phyloP scores from a whole-genome alignment of 371 early-diverging fungal species.

The Saksenaea oblongispora region DNA sequence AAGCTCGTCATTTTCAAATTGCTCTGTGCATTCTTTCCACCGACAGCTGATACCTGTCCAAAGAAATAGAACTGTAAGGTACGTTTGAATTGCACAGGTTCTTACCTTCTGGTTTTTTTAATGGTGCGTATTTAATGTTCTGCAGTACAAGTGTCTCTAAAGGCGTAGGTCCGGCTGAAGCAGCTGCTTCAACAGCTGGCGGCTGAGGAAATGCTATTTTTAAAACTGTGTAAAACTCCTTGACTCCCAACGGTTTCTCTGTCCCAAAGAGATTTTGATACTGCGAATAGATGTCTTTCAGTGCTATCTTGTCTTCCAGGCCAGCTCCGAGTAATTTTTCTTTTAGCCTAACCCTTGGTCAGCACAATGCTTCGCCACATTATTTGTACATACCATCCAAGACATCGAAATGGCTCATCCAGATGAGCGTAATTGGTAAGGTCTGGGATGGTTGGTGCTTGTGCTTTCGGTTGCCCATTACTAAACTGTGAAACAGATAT shows the following conservation, averaged over 20 bases:
- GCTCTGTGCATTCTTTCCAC: slow-evolving; percentile 48
- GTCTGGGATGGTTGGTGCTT: slow-evolving; percentile 42
- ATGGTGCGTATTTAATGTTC: slow-evolving; percentile 33
- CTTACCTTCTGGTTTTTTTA: slow-evolving; percentile 33
- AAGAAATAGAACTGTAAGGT: not conserved
- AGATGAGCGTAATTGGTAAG: slow-evolving; percentile 42
- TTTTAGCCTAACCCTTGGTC: slow-evolving; percentile 46
- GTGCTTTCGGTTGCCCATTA: slow-evolving; percentile 3
- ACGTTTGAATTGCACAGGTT: not conserved
- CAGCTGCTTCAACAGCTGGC: slow-evolving; percentile 21
- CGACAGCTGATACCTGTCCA: slow-evolving; percentile 33
- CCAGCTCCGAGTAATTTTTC: slow-evolving; percentile 32
- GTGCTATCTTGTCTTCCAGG: slow-evolving; percentile 28
- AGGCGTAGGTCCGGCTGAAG: slow-evolving; percentile 12
- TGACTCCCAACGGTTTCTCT: slow-evolving; percentile 43
- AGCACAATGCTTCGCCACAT: too few relatives aligned
- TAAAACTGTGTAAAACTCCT: slow-evolving; percentile 48
- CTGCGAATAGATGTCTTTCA: slow-evolving; percentile 36
- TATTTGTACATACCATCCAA: slow-evolving; percentile 48
- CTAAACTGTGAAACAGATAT: slow-evolving; percentile 33
- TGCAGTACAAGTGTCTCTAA: slow-evolving; percentile 23
- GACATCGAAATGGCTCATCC: slow-evolving; percentile 54
- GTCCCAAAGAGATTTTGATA: slow-evolving; percentile 42
- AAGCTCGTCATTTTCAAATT: slow-evolving; percentile 32
- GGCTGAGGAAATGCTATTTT: slow-evolving; percentile 57